Conservation (phyloP, 2,329 filamentous ascomycete genomes). For the Aspergillus unguis region DNA sequence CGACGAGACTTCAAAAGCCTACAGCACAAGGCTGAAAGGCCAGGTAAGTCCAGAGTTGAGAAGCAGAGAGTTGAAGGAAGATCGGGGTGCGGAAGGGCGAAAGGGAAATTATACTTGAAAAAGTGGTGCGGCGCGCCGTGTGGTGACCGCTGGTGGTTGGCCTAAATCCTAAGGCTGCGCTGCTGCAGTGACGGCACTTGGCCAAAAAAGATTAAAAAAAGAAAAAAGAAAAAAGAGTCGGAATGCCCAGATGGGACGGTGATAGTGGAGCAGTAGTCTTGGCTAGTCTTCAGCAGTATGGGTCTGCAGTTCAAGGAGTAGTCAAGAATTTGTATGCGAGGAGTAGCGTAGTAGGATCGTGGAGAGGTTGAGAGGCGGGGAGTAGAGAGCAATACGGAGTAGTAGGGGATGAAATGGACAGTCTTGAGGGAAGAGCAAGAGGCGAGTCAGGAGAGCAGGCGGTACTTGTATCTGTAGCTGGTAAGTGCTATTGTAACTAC, state of each 20-base stretch:
- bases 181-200: constrained; percentile 22
- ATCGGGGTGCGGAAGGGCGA: constrained; percentile 9
- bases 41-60: constrained; percentile 10
- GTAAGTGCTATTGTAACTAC: constrained; percentile 3
- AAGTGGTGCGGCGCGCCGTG: constrained; percentile 15
- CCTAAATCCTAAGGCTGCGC: constrained; percentile 28
- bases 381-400: not conserved
- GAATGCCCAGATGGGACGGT: constrained; percentile 23
- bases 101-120: constrained; percentile 13
- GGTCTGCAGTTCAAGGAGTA: no score
- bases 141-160: constrained; percentile 17
- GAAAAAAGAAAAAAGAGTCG: constrained; percentile 12
- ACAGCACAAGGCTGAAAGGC: constrained; percentile 28
- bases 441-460: not conserved
- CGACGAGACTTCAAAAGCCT: constrained; percentile 13
- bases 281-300: constrained; percentile 9
- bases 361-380: not conserved
- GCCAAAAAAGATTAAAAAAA: constrained; percentile 7
- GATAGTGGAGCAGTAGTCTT: constrained; percentile 16
- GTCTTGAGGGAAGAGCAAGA: not conserved
- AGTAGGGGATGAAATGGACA: not conserved
- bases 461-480: constrained; percentile 1
- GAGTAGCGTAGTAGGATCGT: no score
- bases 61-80: constrained; percentile 8
- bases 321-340: no score